Conservation (phyloP, 768 basidiomycete species). For the Amanita inopinata region DNA sequence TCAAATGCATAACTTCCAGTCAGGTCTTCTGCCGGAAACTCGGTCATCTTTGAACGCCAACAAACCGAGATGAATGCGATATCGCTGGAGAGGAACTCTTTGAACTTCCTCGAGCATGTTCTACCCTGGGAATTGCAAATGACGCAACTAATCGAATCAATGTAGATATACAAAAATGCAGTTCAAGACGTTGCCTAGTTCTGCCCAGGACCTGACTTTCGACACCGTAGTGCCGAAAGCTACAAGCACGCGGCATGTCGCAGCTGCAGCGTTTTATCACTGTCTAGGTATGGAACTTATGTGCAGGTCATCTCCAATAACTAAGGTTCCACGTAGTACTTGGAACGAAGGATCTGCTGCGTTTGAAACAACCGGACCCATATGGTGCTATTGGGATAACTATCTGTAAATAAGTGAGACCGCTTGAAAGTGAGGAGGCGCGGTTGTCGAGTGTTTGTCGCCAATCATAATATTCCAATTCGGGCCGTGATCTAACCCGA, state of each 20-base stretch:
- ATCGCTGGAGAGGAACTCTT: slow-evolving; percentile 65
- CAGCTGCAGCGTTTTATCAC: slow-evolving; percentile 77
- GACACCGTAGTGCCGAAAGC: slow-evolving; percentile 54
- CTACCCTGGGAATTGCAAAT: background rate
- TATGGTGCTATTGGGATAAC: slow-evolving; percentile 44
- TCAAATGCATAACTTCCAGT: slow-evolving; percentile 4
- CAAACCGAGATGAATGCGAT: slow-evolving; percentile 44
- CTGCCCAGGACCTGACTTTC: slow-evolving; percentile 42
- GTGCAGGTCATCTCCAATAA: slow-evolving; percentile 9
- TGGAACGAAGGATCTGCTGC: slow-evolving; percentile 63
- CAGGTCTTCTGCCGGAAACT: slow-evolving; percentile 12
- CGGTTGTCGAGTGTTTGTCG: no score
- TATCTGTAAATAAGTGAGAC: slow-evolving; percentile 12
- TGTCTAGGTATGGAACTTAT: slow-evolving; percentile 49
- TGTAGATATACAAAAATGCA: slow-evolving; percentile 74
- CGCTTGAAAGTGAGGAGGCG: no score
- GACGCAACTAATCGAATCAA: slow-evolving; percentile 11
- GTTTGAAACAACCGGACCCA: slow-evolving; percentile 47
- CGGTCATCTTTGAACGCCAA: slow-evolving; percentile 33
- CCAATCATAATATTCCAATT: no score
- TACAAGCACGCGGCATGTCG: slow-evolving; percentile 68
- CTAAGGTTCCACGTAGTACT: slow-evolving; percentile 41
- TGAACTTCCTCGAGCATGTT: slow-evolving; percentile 60
- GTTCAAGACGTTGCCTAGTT: slow-evolving; percentile 42
- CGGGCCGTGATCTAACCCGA: no score